phyloP scores from a whole-genome alignment of 2,329 filamentous ascomycete species.

The Fusarium sp. region DNA sequence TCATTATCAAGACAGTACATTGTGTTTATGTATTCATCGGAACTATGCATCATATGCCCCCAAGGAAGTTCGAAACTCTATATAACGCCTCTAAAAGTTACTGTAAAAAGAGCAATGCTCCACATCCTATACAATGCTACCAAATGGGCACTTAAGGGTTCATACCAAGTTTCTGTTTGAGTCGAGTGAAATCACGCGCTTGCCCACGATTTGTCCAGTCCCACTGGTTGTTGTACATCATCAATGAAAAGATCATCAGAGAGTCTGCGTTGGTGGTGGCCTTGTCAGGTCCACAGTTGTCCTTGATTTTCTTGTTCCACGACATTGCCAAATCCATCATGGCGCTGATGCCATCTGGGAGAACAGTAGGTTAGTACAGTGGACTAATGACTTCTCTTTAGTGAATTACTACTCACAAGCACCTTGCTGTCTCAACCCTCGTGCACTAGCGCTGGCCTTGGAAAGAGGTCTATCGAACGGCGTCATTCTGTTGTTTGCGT shows the following conservation, averaged over 20 bases:
- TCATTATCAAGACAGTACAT: no score
- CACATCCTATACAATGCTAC: no score
- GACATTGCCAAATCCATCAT: constrained; percentile 7
- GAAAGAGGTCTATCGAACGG: neutral
- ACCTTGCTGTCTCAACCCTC: neutral
- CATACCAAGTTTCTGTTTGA: neutral
- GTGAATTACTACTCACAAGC: constrained; percentile 15
- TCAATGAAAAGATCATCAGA: neutral
- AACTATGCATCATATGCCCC: no score
- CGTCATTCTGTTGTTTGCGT: neutral
- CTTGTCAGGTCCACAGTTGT: neutral
- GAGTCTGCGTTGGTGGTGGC: constrained; percentile 17
- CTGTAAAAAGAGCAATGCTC: no score
- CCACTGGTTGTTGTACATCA: constrained; percentile 16
- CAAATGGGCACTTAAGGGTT: no score
- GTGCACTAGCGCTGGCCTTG: neutral
- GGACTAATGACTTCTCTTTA: no score
- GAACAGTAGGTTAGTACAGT: neutral
- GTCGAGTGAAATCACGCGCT: neutral
- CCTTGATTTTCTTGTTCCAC: neutral
- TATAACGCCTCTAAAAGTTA: no score
- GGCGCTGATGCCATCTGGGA: neutral
- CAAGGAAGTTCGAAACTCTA: no score
- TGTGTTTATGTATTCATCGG: no score
- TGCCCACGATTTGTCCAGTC: neutral